Percentiles rank a stretch among this genome's conserved stretches.
Conservation (phyloP, 169 alveolate genomes). For the Babesia gibsoni region DNA sequence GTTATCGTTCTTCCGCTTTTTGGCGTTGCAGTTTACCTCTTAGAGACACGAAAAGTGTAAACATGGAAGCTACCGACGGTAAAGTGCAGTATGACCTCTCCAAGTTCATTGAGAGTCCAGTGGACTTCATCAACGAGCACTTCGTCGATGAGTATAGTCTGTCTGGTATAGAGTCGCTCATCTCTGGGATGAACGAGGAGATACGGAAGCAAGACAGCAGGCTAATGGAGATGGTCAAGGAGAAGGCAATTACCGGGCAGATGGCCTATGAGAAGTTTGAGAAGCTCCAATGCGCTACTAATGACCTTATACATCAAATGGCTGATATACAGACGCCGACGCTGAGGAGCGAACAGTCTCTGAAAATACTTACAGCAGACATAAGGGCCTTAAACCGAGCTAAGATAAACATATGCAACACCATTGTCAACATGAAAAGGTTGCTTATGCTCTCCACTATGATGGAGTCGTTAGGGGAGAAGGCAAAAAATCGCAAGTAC, state of each 20-base stretch:
- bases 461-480: conserved; percentile 46
- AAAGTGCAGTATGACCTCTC: conserved; percentile 28
- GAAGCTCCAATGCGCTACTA: conserved; percentile 53
- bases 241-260: conserved; percentile 53
- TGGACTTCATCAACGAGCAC: conserved; percentile 46
- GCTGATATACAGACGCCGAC: conserved; percentile 42
- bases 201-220: conserved; percentile 41
- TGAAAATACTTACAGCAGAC: conserved; percentile 51
- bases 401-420: conserved; percentile 54
- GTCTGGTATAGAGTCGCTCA: conserved; percentile 46
- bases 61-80: conserved; percentile 10
- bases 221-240: conserved; percentile 39
- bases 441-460: conserved; percentile 44
- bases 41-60: background rate
- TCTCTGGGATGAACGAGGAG: conserved; percentile 38
- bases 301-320: conserved; percentile 42
- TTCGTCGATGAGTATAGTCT: conserved; percentile 57
- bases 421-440: conserved; percentile 46
- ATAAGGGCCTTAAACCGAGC: conserved; percentile 55
- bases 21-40: no score
- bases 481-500: conserved; percentile 42
- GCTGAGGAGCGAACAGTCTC: conserved; percentile 50
- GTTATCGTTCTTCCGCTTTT: no score
- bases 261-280: conserved; percentile 51
- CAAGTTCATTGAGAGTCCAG: conserved; percentile 49